Evolutionary conservation across 306 rosid species (phyloP).

Genomic region (Datisca glomerata): DNA sequence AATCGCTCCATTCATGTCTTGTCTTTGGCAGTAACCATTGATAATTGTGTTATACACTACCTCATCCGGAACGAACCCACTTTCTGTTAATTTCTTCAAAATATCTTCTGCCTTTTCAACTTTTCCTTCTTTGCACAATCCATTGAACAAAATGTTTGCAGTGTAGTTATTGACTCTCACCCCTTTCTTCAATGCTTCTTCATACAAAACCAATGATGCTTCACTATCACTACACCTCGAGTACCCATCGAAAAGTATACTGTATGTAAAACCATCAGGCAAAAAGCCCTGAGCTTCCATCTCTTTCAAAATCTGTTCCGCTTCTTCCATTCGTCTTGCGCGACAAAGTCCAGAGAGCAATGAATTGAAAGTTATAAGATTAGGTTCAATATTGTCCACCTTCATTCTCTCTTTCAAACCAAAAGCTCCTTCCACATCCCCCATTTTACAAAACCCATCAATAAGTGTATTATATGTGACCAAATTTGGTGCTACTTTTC

Average conservation of each 20-base stretch:
- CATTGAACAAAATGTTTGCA: conserved; percentile 37
- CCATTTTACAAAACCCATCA: conserved; percentile 57
- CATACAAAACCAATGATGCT: conserved; percentile 19
- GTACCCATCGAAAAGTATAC: conserved; percentile 38
- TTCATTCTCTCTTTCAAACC: conserved; percentile 50
- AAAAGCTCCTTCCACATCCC: conserved; percentile 51
- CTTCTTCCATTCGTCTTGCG: conserved; percentile 40
- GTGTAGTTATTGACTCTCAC: conserved; percentile 32
- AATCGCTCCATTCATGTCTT: conserved; percentile 37
- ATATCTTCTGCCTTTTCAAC: conserved; percentile 46
- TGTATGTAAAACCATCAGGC: conserved; percentile 39
- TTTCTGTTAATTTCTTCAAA: conserved; percentile 33
- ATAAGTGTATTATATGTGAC: conserved; percentile 56
- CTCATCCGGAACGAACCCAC: conserved; percentile 37
- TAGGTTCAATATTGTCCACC: conserved; percentile 31
- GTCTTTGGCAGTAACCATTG: conserved; percentile 51
- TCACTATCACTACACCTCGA: conserved; percentile 19
- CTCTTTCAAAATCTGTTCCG: conserved; percentile 37
- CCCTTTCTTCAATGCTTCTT: conserved; percentile 22
- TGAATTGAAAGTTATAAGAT: conserved; percentile 50
- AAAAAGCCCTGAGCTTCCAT: conserved; percentile 38
- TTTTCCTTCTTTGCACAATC: conserved; percentile 54
- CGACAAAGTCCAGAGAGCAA: conserved; percentile 51
- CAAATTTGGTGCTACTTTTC: conserved; percentile 25
- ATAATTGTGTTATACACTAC: conserved; percentile 44